These are phyloP conservation scores for Claviceps quebecensis DNA, from an alignment of 2,329 filamentous ascomycete species.

Conservation along the genomic window DNA sequence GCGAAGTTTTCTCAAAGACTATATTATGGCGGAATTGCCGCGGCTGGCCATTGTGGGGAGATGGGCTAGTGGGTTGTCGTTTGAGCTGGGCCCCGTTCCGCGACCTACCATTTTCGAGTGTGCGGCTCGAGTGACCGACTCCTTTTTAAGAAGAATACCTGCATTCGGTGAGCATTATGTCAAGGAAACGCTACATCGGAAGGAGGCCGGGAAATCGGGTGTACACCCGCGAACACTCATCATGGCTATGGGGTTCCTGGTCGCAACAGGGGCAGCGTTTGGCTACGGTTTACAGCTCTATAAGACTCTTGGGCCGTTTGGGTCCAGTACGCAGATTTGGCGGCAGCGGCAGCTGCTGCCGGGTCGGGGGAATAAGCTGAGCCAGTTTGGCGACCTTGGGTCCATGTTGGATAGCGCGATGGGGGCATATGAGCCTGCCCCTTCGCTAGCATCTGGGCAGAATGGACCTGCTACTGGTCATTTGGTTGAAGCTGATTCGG, in stretches of 20 bases:
- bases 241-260: constrained; percentile 19
- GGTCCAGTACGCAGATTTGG: constrained; percentile 30
- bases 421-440: constrained; percentile 12
- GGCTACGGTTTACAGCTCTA: constrained; percentile 27
- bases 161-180: constrained; percentile 22
- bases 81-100: constrained; percentile 12
- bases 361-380: constrained; percentile 18
- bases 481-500: constrained; percentile 22
- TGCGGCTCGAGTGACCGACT: constrained; percentile 19
- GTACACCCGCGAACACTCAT: constrained; percentile 20
- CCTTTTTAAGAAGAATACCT: constrained; percentile 21
- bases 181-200: constrained; percentile 22
- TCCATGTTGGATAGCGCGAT: constrained; percentile 26
- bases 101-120: constrained; percentile 11
- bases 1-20: constrained; percentile 26
- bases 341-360: constrained; percentile 16
- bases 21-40: constrained; percentile 20
- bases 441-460: constrained; percentile 5
- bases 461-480: constrained; percentile 11
- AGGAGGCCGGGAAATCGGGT: constrained; percentile 18
- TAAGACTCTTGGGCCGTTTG: constrained; percentile 29
- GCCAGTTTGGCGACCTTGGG: constrained; percentile 33
- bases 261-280: constrained; percentile 21
- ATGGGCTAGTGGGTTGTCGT: not conserved
- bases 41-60: constrained; percentile 19